Conservation (phyloP, 2,329 filamentous ascomycete species). For the Aureobasidium subglaciale region DNA sequence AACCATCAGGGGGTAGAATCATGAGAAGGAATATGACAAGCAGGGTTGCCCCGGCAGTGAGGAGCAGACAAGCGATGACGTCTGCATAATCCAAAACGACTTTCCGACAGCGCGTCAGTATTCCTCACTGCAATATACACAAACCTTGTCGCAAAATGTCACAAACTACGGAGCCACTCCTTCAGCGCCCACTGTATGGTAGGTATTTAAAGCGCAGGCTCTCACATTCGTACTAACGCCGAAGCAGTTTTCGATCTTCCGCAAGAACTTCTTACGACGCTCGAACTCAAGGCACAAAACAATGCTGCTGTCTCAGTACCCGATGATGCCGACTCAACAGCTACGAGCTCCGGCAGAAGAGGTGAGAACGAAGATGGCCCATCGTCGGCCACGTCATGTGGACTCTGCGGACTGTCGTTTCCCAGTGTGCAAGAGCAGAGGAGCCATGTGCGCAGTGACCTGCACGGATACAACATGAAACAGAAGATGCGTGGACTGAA, state of each 20-base stretch:
- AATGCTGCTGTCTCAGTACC: conserved; percentile 6
- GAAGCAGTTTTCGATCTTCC: conserved; percentile 73
- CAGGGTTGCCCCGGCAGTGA: neutral
- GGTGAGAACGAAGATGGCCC: conserved; percentile 35
- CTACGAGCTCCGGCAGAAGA: conserved; percentile 20
- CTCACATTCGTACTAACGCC: conserved; percentile 10
- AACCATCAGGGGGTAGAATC: no score
- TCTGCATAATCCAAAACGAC: neutral
- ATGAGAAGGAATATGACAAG: no score
- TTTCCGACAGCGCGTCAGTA: neutral
- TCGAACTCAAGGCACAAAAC: conserved; percentile 49
- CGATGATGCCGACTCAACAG: neutral
- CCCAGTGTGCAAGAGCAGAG: conserved; percentile 70
- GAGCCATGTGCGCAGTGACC: conserved; percentile 78
- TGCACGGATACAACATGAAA: conserved; percentile 92
- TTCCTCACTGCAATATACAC: neutral
- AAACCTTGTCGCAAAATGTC: conserved; percentile 21
- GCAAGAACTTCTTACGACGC: conserved; percentile 60
- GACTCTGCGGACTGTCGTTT: conserved; percentile 70
- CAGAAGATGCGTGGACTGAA: conserved; percentile 71
- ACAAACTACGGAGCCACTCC: conserved; percentile 26
- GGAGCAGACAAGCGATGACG: neutral
- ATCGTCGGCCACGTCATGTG: conserved; percentile 65
- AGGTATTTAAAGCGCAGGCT: conserved; percentile 21
- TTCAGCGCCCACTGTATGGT: conserved; percentile 47